Conservation (phyloP, 2,329 filamentous ascomycete genomes). For the Venturia carpophila region DNA sequence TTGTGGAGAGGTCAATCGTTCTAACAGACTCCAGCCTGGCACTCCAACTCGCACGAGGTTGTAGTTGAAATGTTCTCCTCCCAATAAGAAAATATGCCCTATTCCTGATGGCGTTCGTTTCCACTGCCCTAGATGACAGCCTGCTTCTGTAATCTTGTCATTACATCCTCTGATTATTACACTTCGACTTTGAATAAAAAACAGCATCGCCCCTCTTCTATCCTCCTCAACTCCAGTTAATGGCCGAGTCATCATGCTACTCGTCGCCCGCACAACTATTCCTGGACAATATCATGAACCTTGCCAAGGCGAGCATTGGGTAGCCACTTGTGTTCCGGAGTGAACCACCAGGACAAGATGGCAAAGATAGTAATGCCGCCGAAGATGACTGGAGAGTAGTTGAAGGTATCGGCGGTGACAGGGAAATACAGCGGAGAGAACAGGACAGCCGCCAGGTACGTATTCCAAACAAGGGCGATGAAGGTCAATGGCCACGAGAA, state of each 20-base stretch:
- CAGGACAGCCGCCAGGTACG: conserved; percentile 32
- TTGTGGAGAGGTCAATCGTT: too few species aligned
- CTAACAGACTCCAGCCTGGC: too few species aligned
- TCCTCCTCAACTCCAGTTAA: neutral
- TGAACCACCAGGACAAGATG: conserved; percentile 30
- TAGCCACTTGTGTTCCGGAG: conserved; percentile 32
- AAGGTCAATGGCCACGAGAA: conserved; percentile 32
- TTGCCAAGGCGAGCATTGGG: conserved; percentile 15
- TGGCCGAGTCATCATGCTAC: neutral
- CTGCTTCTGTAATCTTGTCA: neutral
- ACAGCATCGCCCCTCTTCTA: neutral
- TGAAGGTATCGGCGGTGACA: conserved; percentile 29
- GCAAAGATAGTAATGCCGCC: conserved; percentile 34
- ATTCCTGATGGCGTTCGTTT: neutral
- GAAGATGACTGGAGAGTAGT: conserved; percentile 34
- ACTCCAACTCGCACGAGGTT: too few species aligned
- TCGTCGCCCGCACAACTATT: neutral
- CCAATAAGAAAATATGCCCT: too few species aligned
- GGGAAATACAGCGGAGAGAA: conserved; percentile 34
- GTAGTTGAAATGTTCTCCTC: too few species aligned
- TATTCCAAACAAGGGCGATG: conserved; percentile 33
- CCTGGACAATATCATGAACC: conserved; percentile 17
- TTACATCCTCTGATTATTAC: neutral
- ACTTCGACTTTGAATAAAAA: neutral
- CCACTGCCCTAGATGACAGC: neutral